These are phyloP conservation scores for Arthroderma uncinatum DNA, from an alignment of 2,329 filamentous ascomycete species.

Conservation along the genomic window DNA sequence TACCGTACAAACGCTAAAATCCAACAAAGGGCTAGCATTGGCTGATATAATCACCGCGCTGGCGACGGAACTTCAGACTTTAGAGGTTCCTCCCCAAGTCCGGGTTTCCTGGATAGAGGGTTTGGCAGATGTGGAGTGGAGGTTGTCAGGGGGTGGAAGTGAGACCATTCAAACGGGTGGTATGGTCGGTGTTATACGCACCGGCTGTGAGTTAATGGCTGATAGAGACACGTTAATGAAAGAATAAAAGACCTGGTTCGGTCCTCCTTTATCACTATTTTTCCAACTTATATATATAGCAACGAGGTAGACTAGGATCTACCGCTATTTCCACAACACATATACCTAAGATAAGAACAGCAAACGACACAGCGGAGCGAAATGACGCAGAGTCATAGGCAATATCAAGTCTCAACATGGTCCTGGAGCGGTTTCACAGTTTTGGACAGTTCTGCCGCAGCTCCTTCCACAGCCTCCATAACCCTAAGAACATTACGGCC, in stretches of 20 bases:
- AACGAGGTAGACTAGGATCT: background rate
- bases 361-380: background rate
- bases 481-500: constrained; percentile 75
- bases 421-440: constrained; percentile 7
- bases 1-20: constrained; percentile 80
- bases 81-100: constrained; percentile 77
- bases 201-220: constrained; percentile 66
- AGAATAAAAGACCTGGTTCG: background rate
- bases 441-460: constrained; percentile 38
- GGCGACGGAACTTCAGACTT: constrained; percentile 65
- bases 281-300: background rate
- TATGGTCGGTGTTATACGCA: constrained; percentile 76
- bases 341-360: background rate
- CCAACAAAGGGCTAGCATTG: constrained; percentile 71
- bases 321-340: background rate
- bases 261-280: background rate
- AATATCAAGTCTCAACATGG: background rate
- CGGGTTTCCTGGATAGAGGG: constrained; percentile 88
- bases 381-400: background rate
- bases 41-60: constrained; percentile 87
- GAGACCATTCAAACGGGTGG: constrained; percentile 88
- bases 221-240: constrained; percentile 20
- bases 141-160: constrained; percentile 74
- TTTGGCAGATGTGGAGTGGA: constrained; percentile 83
- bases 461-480: constrained; percentile 65